Evolutionary conservation across 805 yeast species (phyloP), one percentile per base, ranked within the genome.

Genomic region (Spathaspora girioi): DNA sequence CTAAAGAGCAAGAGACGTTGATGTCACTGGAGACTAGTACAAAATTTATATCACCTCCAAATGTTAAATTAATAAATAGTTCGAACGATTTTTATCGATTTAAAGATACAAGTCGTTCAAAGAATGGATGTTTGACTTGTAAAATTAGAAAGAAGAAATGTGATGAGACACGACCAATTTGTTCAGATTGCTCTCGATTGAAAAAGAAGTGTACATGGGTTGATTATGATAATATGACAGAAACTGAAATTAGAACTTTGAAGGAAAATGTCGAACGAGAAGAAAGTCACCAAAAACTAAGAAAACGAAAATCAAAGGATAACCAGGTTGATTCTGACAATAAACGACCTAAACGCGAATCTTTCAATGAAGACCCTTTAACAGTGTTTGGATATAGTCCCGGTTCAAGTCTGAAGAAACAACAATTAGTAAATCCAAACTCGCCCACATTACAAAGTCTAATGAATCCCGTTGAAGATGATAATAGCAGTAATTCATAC

Each of bases 41-140:
- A 2, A 42, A 42, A 42, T 15, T 29, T 5, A 10, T 10, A 19
- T 11, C 43, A 31, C 5, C 46, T 14, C 20, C 45, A 35, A 43
- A 38, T 35, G 20, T 57, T 14, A 59, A 58, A 46, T 35, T 59
- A 14, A 56, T 62, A 15, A 49, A 52, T 26, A 52, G 51, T 43
- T 38, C 55, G 15, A 46, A 47, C 14, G 62, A 57, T 50, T 59
- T 60, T 29, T 49, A 49, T 47, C 51, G 47, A 17, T 52, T 50
- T 41, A 58, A 53, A 46, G 51, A 52, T 9, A 14, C 67, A 43
- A 71, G 65, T 56, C 63, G 80, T 55, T 78, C 87, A 1, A 77
- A 70, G 56, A 72, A 71, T n/a, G 89, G 90, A 0, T 85, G 91
- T 62, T 65, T 84, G 38, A 84, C 88, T 0, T 85, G 91, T 65